Base-by-base conservation (phyloP, 352 stramenopile genomes). In the Phytophthora idaei region DNA sequence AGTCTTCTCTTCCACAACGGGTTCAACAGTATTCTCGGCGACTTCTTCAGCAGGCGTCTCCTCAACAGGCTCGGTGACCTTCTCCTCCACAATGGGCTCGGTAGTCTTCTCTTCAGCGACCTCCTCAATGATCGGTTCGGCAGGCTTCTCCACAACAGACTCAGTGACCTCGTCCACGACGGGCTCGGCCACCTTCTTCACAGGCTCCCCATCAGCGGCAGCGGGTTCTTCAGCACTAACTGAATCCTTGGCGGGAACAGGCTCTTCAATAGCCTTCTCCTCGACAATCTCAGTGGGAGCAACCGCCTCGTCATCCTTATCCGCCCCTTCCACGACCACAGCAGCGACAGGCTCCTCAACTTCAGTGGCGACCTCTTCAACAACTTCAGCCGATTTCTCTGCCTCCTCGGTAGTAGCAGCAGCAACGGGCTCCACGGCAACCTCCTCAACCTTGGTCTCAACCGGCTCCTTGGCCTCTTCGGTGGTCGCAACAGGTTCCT, bases 381-480 rank as follows among this genome's bases (percentile, higher is more conserved):
- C 52, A 50, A 48, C 36, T 2, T 50, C 31, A 11, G 10, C 28
- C 8, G 11, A 39, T 15, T 56, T 56, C 32, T 62, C 60, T 1
- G 49, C 52, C 10, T 44, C 11, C 12, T 45, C 21, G 5, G 34
- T 36, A 29, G 15, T 4, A 45, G 37, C 39, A 41, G 11, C 57
- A 54, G 36, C 3, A 46, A 45, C 39, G 0, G 7, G 12, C 42
- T 67, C 31, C 48, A 21, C 32, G 5, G 15, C 25, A 21, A 46
- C 11, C 15, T 44, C 50, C 17, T 55, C 44, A 17, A 42, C 46
- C 25, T 45, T 45, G n/a, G 25, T 32, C n/a, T 49, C 49, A 44
- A 42, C 44, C 17, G 50, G 15, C 29, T 63, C 52, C 54, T 69
- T 49, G 1, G 10, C 11, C 8, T 69, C 37, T 41, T 67, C 49